These are phyloP conservation scores for Ceratocystis huliohia DNA, from an alignment of 2,329 filamentous ascomycete genomes.

Conservation along the genomic window DNA sequence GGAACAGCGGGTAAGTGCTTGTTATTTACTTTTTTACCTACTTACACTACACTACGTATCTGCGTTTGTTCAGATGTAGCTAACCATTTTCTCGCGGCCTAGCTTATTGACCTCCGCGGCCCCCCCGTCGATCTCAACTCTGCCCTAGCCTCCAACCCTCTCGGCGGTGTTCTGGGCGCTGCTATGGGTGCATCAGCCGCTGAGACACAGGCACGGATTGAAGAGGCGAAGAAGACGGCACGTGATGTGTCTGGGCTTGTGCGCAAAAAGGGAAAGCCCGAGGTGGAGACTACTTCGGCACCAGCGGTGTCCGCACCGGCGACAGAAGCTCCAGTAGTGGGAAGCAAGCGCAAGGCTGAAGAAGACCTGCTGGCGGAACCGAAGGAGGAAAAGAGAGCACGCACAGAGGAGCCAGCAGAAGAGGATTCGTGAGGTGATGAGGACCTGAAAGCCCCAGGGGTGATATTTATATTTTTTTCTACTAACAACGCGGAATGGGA, in stretches of 20 bases:
- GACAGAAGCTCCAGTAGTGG: constrained; percentile 20
- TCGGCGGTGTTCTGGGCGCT: constrained; percentile 49
- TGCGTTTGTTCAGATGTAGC: no score
- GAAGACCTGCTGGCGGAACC: constrained; percentile 28
- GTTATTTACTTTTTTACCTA: neutral
- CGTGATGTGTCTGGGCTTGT: constrained; percentile 64
- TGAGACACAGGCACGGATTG: constrained; percentile 50
- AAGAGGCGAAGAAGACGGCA: constrained; percentile 60
- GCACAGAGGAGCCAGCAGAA: constrained; percentile 25
- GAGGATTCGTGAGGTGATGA: neutral
- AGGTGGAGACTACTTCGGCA: constrained; percentile 21
- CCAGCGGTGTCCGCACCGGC: constrained; percentile 18
- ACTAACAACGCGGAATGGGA: no score
- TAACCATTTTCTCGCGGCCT: no score
- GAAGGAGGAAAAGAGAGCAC: constrained; percentile 25
- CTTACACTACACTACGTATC: neutral
- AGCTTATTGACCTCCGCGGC: constrained; percentile 57
- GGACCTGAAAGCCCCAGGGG: neutral
- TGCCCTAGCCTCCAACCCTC: constrained; percentile 38
- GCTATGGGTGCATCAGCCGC: constrained; percentile 46
- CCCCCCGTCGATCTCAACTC: constrained; percentile 47
- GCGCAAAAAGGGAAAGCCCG: constrained; percentile 43
- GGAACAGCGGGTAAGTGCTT: constrained; percentile 51
- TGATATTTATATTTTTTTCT: neutral
- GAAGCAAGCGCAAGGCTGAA: constrained; percentile 43